These are phyloP conservation scores for Vitis hybrid DNA, from an alignment of 177 flowering plant species.

Conservation along the genomic window DNA sequence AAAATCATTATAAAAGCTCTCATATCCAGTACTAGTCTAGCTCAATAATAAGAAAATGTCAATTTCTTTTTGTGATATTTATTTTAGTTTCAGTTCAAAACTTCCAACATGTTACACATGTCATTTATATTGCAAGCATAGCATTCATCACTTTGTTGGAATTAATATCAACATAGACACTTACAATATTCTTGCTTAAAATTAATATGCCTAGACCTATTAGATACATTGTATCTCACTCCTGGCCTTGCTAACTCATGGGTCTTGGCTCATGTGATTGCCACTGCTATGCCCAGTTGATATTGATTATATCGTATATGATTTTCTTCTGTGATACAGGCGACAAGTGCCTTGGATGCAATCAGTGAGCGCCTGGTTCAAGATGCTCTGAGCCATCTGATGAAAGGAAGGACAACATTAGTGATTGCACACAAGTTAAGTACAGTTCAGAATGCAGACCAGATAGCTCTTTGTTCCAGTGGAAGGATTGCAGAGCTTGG, in stretches of 20 bases:
- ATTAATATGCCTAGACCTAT: too few species aligned
- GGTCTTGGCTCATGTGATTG: neutral
- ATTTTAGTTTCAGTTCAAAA: too few species aligned
- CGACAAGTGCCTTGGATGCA: constrained; percentile 93
- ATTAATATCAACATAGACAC: too few species aligned
- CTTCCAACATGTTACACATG: too few species aligned
- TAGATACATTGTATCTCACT: too few species aligned
- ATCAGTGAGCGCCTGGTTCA: constrained; percentile 90
- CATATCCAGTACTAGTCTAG: too few species aligned
- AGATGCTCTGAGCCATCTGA: constrained; percentile 75
- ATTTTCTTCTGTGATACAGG: constrained; percentile 42
- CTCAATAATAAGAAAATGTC: too few species aligned
- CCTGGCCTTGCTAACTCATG: too few species aligned
- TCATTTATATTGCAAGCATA: too few species aligned
- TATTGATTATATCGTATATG: neutral
- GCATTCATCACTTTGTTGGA: too few species aligned
- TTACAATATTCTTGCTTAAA: too few species aligned
- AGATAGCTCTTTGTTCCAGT: constrained; percentile 82
- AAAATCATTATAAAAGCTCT: neutral
- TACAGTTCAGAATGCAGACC: constrained; percentile 95
- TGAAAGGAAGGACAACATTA: constrained; percentile 91
- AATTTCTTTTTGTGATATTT: too few species aligned
- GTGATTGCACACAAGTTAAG: constrained; percentile 96
- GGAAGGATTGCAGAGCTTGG: constrained; percentile 86
- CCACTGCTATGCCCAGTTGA: neutral